phyloP scores from a whole-genome alignment of 345 rosid species.

The Cardamine occulta region DNA sequence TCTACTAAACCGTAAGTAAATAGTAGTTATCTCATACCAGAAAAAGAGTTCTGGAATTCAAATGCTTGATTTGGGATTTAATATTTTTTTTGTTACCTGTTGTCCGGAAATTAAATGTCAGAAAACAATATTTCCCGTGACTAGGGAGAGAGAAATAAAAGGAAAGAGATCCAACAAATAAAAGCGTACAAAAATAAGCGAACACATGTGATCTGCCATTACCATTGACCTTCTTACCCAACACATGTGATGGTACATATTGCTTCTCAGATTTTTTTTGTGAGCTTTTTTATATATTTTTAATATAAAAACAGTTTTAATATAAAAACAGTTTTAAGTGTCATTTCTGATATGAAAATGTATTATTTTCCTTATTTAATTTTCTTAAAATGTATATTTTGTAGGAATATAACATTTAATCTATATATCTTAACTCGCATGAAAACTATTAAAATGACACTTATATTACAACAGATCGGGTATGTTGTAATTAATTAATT shows the following conservation, averaged over 20 bases:
- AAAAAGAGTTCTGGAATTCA: neutral
- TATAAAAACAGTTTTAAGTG: too few relatives aligned
- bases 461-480: neutral
- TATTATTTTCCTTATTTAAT: neutral
- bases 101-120: slow-evolving; percentile 31
- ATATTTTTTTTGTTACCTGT: neutral
- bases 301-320: too few relatives aligned
- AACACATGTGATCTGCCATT: slow-evolving; percentile 46
- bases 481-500: neutral
- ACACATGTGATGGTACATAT: slow-evolving; percentile 35
- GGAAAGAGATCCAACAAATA: slow-evolving; percentile 27
- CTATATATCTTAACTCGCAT: neutral
- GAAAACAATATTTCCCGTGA: slow-evolving; percentile 33
- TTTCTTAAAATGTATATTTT: neutral
- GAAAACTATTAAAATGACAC: neutral
- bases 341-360: too few relatives aligned
- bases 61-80: neutral
- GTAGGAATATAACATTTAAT: neutral
- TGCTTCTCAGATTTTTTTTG: neutral
- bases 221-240: slow-evolving; percentile 37
- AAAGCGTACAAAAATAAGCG: slow-evolving; percentile 37
- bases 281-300: too few relatives aligned
- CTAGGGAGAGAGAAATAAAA: slow-evolving; percentile 33
- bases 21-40: neutral
- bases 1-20: neutral